Evolutionary conservation across 306 rosid genomes (phyloP).

Genomic region (Lagenaria siceraria): DNA sequence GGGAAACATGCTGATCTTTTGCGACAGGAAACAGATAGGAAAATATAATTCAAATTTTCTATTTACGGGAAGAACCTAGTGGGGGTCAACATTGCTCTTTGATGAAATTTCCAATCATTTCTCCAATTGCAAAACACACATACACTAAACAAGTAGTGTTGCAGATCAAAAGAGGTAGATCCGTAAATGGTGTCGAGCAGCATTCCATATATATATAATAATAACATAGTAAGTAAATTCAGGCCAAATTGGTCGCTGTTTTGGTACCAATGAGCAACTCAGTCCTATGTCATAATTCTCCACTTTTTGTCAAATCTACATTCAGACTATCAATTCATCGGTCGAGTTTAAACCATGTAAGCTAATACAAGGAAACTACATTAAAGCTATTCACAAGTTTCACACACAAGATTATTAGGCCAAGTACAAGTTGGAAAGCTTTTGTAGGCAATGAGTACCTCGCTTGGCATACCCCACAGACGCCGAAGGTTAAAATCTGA

Average conservation of each 20-base stretch:
- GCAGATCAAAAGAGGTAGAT: background rate
- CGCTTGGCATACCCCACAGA: slow-evolving; percentile 61
- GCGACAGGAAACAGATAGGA: background rate
- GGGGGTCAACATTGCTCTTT: background rate
- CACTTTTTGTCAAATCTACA: background rate
- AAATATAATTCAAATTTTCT: background rate
- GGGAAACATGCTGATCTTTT: background rate
- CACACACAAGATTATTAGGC: background rate
- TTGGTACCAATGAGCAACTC: background rate
- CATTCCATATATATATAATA: background rate
- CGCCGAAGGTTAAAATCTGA: slow-evolving; percentile 73
- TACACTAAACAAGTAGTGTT: background rate
- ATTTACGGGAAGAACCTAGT: background rate
- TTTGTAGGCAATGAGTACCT: slow-evolving; percentile 36
- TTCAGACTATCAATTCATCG: background rate
- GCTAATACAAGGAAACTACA: background rate
- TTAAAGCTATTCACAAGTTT: background rate
- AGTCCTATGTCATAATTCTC: background rate
- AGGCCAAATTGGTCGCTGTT: background rate
- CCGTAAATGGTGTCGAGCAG: background rate
- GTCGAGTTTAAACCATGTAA: background rate
- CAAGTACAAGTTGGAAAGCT: slow-evolving; percentile 4
- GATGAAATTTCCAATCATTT: background rate
- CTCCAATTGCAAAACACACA: background rate
- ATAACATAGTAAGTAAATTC: background rate